phyloP scores from a whole-genome alignment of 2,329 filamentous ascomycete species.

The Cladophialophora chaetospira region DNA sequence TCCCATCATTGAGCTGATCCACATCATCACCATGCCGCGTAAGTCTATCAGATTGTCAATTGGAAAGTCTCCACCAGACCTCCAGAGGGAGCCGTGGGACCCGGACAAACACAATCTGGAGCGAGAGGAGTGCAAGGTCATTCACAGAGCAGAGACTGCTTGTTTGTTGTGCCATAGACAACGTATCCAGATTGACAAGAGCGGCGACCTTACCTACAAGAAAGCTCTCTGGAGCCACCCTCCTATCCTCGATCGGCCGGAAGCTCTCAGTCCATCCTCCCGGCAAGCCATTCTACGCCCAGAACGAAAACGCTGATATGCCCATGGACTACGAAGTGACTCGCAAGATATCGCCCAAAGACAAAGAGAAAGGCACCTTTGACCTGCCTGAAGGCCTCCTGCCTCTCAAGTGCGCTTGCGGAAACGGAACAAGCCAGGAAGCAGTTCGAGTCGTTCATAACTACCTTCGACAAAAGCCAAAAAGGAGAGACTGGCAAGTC shows the following conservation, averaged over 20 bases:
- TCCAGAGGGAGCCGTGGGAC: slow-evolving; percentile 3
- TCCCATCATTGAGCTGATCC: neutral
- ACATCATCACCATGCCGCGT: slow-evolving; percentile 11
- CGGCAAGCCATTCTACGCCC: neutral
- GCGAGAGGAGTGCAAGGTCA: slow-evolving; percentile 3
- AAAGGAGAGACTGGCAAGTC: neutral
- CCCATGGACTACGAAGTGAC: neutral
- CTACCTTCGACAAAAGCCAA: slow-evolving; percentile 1
- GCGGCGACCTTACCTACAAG: neutral
- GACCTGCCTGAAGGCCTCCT: neutral
- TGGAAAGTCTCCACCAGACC: neutral
- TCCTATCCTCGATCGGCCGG: neutral
- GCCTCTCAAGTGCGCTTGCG: neutral
- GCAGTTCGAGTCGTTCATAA: neutral
- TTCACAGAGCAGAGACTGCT: slow-evolving; percentile 2
- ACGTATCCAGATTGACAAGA: neutral
- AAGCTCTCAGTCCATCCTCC: neutral
- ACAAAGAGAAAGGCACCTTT: neutral
- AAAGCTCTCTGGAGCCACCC: neutral
- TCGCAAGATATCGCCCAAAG: neutral
- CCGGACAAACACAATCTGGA: neutral
- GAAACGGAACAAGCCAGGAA: neutral
- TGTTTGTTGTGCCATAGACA: neutral
- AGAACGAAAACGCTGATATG: neutral
- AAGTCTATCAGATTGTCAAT: slow-evolving; percentile 1